Base-by-base conservation (phyloP, 2,329 filamentous ascomycete species). In the Polytolypa hystricis region DNA sequence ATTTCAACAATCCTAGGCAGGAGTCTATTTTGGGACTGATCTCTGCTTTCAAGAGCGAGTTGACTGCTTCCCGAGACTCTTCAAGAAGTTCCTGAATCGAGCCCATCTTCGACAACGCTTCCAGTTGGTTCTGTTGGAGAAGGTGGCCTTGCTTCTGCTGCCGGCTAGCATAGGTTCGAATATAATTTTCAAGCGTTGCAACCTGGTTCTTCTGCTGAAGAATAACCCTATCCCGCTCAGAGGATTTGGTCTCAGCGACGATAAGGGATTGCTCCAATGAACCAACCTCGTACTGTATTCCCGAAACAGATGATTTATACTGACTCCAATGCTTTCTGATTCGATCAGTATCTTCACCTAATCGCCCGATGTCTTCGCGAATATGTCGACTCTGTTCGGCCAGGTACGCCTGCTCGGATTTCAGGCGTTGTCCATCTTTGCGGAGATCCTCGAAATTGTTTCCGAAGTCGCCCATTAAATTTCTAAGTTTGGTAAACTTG, bases 401-500 rank as follows among this genome's bases (percentile, higher is more conserved):
- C 9, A 60, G 41, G 3, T 44, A 41, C 5, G 38, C 27, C 12
- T 49, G 47, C 2, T 46, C 41, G 20, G 42, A 42, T 33, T 50
- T 57, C 10, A 60, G 39, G 12, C 45, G 40, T n/a, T 47, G 43
- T 1, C 52, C 47, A 26, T 59, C 55, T 4, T 46, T 45, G 11
- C 49, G 52, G 27, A 62, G 51, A 4, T 23, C 31, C 15, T 58
- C 52, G 27, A 57, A 56, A 10, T 56, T 52, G 6, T 47, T 47
- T 4, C 57, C 57, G n/a, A 62, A 38, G 4, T 52, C 51, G 34
- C 51, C 53, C 18, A 61, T 44, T 16, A 60, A 45, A 12, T 39
- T 23, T 40, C 51, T 56, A 37, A 61, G 48, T 31, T 50, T 58
- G 4, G 37, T 33, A 5, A 62, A 38, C 21, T 54, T 60, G 4